These are phyloP conservation scores for Diaporthe longicolla DNA, from an alignment of 2,329 filamentous ascomycete genomes.

Conservation along the genomic window DNA sequence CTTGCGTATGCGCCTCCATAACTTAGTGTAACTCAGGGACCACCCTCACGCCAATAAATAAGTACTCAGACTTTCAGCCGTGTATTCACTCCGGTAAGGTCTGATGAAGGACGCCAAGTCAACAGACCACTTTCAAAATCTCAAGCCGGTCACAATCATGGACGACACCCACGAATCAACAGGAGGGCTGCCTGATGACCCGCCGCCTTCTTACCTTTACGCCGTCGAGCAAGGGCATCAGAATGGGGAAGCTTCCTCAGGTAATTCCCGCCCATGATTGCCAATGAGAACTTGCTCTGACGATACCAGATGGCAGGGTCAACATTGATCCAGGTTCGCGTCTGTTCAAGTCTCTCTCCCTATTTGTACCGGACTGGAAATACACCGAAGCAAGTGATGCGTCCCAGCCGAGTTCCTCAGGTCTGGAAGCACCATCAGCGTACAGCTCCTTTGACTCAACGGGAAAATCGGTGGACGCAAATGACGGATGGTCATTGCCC, in stretches of 20 bases:
- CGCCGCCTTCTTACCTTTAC: constrained; percentile 7
- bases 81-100: background rate
- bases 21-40: background rate
- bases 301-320: background rate
- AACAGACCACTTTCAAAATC: background rate
- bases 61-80: background rate
- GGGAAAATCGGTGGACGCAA: too few species aligned
- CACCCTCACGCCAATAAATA: background rate
- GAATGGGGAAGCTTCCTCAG: background rate
- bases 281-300: background rate
- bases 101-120: background rate
- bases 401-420: background rate
- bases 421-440: background rate
- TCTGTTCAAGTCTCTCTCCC: constrained; percentile 11
- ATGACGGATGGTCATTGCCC: background rate
- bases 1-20: background rate
- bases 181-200: background rate
- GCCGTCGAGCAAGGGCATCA: background rate
- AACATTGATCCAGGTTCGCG: constrained; percentile 9
- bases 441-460: background rate
- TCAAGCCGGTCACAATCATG: background rate
- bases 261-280: background rate
- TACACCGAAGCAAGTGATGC: background rate
- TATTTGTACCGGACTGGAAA: constrained; percentile 19
- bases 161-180: background rate